Base-by-base conservation (phyloP, 306 rosid genomes). In the Sechiopsis laciniata region DNA sequence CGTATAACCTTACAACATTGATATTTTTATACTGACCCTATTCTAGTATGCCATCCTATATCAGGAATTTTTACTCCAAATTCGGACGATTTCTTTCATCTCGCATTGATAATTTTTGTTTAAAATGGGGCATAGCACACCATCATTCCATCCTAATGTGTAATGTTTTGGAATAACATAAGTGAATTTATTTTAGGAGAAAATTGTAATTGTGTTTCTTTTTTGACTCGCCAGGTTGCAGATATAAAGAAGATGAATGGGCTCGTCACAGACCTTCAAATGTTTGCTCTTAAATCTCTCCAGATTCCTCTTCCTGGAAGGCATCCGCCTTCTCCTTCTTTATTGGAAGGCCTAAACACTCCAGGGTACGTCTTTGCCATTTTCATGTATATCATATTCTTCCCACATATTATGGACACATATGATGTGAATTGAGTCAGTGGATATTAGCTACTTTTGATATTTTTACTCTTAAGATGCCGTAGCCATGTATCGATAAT, bases 221-320 rank as follows among this genome's bases (percentile, higher is more conserved):
- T 32, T 51, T 71, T 73, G 74, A 46, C 75, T 82, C 72, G 77
- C 48, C 63, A 92, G 98, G 96, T 90, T 74, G 81, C 88, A 0
- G 96, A 90, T 53, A 80, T 92, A 6, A 92, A 76, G 85, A 88
- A 82, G 86, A 84, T 92, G 90, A 92, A 92, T 77, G 84, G 86
- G 53, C 89, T 92, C n/a, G 90, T 90, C 60, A 88, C 96, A 10
- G 97, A 92, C 72, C 86, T 76, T 81, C 98, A 92, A 78, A 90
- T 92, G 88, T 92, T 92, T 82, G 98, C 90, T 5, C 96, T 92
- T 20, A 84, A 86, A 76, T 80, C 85, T 78, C 86, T 92, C 74
- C 91, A 83, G 55, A 92, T 92, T 80, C 98, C 96, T 14, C 80
- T 92, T 45, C 98, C 96, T 19, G 96, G 98, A 75, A 90, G 93